Evolutionary conservation across 257 asterid genomes (phyloP).

Genomic region (Dorcoceras hygrometricum): DNA sequence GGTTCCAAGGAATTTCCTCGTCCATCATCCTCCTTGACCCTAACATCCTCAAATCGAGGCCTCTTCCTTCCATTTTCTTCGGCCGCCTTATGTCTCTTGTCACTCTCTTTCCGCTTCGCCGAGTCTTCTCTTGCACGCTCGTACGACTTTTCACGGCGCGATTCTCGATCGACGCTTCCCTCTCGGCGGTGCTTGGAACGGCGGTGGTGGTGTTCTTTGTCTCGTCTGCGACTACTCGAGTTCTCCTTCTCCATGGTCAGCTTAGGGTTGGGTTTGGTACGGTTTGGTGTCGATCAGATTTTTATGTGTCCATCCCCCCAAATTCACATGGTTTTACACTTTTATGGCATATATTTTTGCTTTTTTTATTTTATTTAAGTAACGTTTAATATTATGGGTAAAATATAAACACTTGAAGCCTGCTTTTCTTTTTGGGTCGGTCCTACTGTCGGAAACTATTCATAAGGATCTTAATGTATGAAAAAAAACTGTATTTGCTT

Average conservation of each 20-base stretch:
- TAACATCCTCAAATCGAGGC: constrained; percentile 58
- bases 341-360: too few species aligned
- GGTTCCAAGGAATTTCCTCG: constrained; percentile 32
- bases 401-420: too few species aligned
- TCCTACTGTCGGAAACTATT: too few species aligned
- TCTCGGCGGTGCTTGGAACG: constrained; percentile 46
- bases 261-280: constrained; percentile 10
- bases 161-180: constrained; percentile 53
- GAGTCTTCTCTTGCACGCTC: constrained; percentile 66
- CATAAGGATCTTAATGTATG: too few species aligned
- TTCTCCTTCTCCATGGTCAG: constrained; percentile 50
- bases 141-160: constrained; percentile 32
- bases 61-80: constrained; percentile 58
- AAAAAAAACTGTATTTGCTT: too few species aligned
- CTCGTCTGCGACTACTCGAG: constrained; percentile 48
- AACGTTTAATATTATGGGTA: too few species aligned
- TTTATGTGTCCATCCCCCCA: too few species aligned
- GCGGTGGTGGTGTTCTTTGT: constrained; percentile 35
- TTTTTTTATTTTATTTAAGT: too few species aligned
- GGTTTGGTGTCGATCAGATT: neutral
- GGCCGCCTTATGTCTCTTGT: constrained; percentile 60
- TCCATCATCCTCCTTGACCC: constrained; percentile 35
- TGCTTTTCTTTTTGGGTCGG: too few species aligned
- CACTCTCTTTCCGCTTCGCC: constrained; percentile 56
- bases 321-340: too few species aligned